Evolutionary conservation across 2,329 filamentous ascomycete genomes (phyloP).

Genomic region (Aspergillus neoniger): DNA sequence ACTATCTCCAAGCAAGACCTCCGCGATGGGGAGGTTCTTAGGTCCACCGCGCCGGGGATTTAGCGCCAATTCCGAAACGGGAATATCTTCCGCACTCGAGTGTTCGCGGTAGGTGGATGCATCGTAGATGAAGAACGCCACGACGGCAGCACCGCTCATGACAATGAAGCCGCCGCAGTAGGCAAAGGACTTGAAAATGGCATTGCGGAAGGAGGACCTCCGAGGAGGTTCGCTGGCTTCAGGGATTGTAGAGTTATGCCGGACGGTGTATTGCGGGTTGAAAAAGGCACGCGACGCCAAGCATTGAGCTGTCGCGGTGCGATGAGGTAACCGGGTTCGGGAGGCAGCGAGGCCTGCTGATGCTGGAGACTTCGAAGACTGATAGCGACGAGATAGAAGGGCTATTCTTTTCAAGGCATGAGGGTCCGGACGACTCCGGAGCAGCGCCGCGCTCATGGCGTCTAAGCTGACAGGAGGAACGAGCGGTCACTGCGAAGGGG

Average conservation of each 20-base stretch:
- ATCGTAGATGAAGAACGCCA: constrained; percentile 92
- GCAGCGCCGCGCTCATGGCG: constrained; percentile 36
- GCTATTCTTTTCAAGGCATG: constrained; percentile 31
- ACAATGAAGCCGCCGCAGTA: constrained; percentile 74
- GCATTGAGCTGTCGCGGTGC: constrained; percentile 26
- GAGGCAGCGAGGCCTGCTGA: constrained; percentile 16
- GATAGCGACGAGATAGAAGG: constrained; percentile 24
- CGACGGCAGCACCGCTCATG: constrained; percentile 67
- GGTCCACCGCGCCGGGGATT: constrained; percentile 81
- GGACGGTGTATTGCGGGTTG: constrained; percentile 27
- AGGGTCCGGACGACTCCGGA: constrained; percentile 32
- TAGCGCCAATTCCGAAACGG: constrained; percentile 81
- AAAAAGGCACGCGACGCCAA: constrained; percentile 24
- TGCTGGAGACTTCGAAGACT: constrained; percentile 17
- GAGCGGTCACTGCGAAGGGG: background rate
- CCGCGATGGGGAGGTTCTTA: constrained; percentile 91
- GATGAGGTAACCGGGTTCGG: constrained; percentile 24
- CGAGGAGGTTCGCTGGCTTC: constrained; percentile 22
- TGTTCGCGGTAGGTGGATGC: constrained; percentile 83
- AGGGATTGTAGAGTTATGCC: constrained; percentile 36
- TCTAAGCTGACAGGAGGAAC: constrained; percentile 9
- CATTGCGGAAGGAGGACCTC: constrained; percentile 45
- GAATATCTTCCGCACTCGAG: constrained; percentile 67
- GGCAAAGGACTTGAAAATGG: constrained; percentile 69
- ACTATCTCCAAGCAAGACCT: constrained; percentile 85